Percentiles rank a stretch among this genome's conserved stretches.
phyloP scores from a whole-genome alignment of 2,329 filamentous ascomycete species.

The Fusarium sp. region DNA sequence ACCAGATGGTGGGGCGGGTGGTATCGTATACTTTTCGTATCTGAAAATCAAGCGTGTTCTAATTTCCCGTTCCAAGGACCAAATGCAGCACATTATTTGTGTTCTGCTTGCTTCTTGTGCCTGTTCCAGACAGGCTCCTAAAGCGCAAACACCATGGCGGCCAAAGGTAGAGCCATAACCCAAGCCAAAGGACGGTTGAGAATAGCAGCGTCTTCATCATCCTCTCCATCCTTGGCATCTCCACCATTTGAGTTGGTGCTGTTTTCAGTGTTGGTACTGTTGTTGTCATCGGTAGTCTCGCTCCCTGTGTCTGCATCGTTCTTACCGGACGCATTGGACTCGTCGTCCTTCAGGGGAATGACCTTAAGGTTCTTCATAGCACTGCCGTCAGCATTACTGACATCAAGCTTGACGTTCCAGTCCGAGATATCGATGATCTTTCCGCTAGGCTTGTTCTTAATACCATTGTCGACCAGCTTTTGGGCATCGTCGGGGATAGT shows the following conservation, averaged over 20 bases:
- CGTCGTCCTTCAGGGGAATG: conserved; percentile 55
- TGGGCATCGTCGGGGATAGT: conserved; percentile 72
- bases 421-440: conserved; percentile 75
- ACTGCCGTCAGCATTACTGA: conserved; percentile 55
- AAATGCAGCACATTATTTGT: conserved; percentile 23
- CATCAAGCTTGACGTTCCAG: conserved; percentile 64
- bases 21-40: conserved; percentile 36
- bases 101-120: neutral
- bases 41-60: conserved; percentile 25
- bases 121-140: conserved; percentile 7
- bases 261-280: conserved; percentile 32
- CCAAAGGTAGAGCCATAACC: conserved; percentile 48
- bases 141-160: conserved; percentile 50
- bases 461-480: conserved; percentile 80
- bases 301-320: conserved; percentile 52
- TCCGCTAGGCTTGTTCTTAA: conserved; percentile 71
- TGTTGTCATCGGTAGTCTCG: conserved; percentile 36
- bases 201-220: conserved; percentile 45
- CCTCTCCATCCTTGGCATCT: conserved; percentile 43
- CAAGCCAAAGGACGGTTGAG: conserved; percentile 47
- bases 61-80: conserved; percentile 14
- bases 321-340: conserved; percentile 58
- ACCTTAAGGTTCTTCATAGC: conserved; percentile 59
- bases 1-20: conserved; percentile 11
- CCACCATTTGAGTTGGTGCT: conserved; percentile 28